phyloP scores from a whole-genome alignment of 2,329 filamentous ascomycete genomes.

The Aspergillus sclerotialis region DNA sequence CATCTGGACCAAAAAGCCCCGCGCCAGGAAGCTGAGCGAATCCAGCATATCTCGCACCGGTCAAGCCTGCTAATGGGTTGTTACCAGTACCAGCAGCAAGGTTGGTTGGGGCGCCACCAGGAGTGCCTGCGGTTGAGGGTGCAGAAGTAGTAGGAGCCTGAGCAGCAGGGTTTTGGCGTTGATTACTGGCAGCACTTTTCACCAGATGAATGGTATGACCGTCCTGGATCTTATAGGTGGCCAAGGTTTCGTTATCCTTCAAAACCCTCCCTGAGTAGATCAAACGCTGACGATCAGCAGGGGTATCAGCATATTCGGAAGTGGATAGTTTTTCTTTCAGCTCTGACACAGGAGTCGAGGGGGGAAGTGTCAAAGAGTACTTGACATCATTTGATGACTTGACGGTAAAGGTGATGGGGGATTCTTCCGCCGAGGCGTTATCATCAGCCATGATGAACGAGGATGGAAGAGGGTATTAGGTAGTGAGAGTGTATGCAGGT shows the following conservation, averaged over 20 bases:
- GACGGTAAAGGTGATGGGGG: constrained; percentile 89
- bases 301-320: constrained; percentile 76
- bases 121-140: constrained; percentile 20
- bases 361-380: constrained; percentile 72
- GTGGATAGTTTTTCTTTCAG: constrained; percentile 83
- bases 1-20: constrained; percentile 87
- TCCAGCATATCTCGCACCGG: constrained; percentile 87
- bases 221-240: constrained; percentile 87
- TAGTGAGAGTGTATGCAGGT: no score
- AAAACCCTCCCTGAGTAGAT: constrained; percentile 97
- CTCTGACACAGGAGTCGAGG: constrained; percentile 70
- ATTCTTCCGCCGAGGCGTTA: constrained; percentile 49
- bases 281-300: constrained; percentile 80
- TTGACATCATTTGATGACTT: constrained; percentile 91
- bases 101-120: constrained; percentile 41
- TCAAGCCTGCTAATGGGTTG: constrained; percentile 83
- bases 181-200: constrained; percentile 89
- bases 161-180: constrained; percentile 49
- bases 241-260: constrained; percentile 85
- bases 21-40: constrained; percentile 81
- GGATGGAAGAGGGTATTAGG: constrained; percentile 4
- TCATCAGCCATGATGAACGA: constrained; percentile 34
- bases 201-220: constrained; percentile 95
- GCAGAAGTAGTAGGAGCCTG: constrained; percentile 37
- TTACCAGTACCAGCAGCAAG: constrained; percentile 56